Conservation (phyloP, 371 early-diverging fungal species). For the Aphelidium insulamus region DNA sequence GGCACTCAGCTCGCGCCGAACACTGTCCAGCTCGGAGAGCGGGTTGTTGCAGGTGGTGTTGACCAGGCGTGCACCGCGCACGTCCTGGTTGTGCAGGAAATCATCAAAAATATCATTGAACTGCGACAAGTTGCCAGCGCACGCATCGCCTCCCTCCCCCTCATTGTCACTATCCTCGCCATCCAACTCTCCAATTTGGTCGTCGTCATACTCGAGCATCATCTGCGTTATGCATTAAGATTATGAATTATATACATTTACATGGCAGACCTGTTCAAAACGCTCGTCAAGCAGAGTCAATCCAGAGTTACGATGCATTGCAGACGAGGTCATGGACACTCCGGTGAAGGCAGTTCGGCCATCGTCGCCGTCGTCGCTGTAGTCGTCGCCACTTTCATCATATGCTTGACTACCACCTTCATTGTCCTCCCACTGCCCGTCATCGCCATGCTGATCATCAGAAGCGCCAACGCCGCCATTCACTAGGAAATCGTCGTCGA, state of each 20-base stretch:
- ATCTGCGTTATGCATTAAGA: slow-evolving; percentile 44
- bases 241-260: neutral
- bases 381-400: too few relatives aligned
- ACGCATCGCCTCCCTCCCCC: slow-evolving; percentile 4
- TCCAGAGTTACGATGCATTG: slow-evolving; percentile 72
- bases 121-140: too few relatives aligned
- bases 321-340: slow-evolving; percentile 72
- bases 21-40: neutral
- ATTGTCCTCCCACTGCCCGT: slow-evolving; percentile 13
- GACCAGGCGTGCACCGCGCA: slow-evolving; percentile 20
- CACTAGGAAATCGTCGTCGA: slow-evolving; percentile 53
- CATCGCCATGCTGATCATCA: slow-evolving; percentile 16
- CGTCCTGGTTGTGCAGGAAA: slow-evolving; percentile 62
- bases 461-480: slow-evolving; percentile 10
- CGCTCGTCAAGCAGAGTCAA: slow-evolving; percentile 72
- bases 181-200: slow-evolving; percentile 16
- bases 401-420: slow-evolving; percentile 4
- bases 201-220: slow-evolving; percentile 26
- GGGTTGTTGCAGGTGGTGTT: neutral
- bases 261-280: slow-evolving; percentile 44
- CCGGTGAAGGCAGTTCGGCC: slow-evolving; percentile 16
- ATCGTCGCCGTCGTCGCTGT: slow-evolving; percentile 1
- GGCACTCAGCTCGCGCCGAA: neutral
- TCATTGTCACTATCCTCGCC: slow-evolving; percentile 31
- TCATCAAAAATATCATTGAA: slow-evolving; percentile 61